phyloP scores from a whole-genome alignment of 2,329 filamentous ascomycete genomes.

The Paramyrothecium roridum region DNA sequence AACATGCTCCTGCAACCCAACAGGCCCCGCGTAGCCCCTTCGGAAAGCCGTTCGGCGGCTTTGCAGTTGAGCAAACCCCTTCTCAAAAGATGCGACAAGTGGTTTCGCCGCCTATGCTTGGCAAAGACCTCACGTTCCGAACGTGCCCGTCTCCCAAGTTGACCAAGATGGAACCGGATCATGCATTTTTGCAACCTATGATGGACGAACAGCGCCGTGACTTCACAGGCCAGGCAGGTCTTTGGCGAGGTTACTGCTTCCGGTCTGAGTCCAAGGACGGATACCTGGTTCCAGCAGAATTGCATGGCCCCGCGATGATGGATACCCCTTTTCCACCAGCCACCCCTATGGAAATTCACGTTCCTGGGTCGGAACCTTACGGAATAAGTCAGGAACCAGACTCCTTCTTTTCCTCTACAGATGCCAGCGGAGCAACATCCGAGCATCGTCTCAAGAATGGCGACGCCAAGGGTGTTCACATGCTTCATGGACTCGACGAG shows the following conservation, averaged over 20 bases:
- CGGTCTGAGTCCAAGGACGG: conserved; percentile 30
- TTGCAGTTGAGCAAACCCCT: conserved; percentile 30
- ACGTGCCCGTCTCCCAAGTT: conserved; percentile 79
- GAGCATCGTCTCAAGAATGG: conserved; percentile 23
- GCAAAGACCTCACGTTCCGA: conserved; percentile 75
- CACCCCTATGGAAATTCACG: conserved; percentile 37
- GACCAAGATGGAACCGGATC: conserved; percentile 79
- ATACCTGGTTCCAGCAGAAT: conserved; percentile 36
- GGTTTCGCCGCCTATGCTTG: conserved; percentile 82
- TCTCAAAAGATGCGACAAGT: conserved; percentile 47
- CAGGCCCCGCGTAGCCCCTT: conserved; percentile 39
- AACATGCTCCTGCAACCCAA: conserved; percentile 17
- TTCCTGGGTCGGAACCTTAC: conserved; percentile 36
- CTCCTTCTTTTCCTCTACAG: conserved; percentile 19
- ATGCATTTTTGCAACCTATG: conserved; percentile 51
- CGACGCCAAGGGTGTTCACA: conserved; percentile 42
- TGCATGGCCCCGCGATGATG: conserved; percentile 46
- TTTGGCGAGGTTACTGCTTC: conserved; percentile 76
- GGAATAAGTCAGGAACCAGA: conserved; percentile 38
- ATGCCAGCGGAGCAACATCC: conserved; percentile 12
- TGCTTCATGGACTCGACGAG: conserved; percentile 50
- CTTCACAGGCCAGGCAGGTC: conserved; percentile 56
- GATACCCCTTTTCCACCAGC: conserved; percentile 43
- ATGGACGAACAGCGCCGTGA: conserved; percentile 50
- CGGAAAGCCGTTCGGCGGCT: conserved; percentile 40